These are phyloP conservation scores for Ganoderma resinaceum DNA, from an alignment of 1,284 basidiomycete genomes.

Conservation along the genomic window DNA sequence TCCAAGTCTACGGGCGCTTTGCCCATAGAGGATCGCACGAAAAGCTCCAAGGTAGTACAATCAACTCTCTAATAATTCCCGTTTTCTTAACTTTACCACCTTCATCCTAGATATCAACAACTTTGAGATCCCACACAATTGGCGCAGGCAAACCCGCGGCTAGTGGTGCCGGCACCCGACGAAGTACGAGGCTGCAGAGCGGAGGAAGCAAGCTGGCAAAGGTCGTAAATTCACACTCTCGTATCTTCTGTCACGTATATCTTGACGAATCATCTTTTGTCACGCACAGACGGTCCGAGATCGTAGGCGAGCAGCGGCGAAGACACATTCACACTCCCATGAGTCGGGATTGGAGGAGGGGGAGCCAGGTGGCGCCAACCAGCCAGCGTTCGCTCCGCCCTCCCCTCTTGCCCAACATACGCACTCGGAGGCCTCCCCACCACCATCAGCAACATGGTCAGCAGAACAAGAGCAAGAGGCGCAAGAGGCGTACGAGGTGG, in stretches of 20 bases:
- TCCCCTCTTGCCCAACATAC: constrained; percentile 66
- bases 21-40: constrained; percentile 66
- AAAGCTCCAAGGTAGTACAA: constrained; percentile 79
- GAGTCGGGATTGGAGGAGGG: constrained; percentile 76
- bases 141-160: constrained; percentile 55
- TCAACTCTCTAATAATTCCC: constrained; percentile 80
- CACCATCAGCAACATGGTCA: constrained; percentile 63
- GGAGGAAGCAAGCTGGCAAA: constrained; percentile 53
- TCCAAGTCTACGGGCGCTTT: constrained; percentile 55
- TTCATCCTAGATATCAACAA: constrained; percentile 69
- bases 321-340: constrained; percentile 54
- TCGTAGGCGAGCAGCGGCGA: constrained; percentile 54
- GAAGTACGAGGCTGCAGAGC: constrained; percentile 72
- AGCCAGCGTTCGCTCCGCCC: constrained; percentile 46
- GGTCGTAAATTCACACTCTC: constrained; percentile 12
- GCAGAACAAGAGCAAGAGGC: constrained; percentile 67
- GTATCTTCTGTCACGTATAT: not conserved
- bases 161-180: constrained; percentile 53
- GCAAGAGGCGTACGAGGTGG: constrained; percentile 73
- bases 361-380: constrained; percentile 54
- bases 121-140: constrained; percentile 53
- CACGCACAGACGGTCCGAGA: constrained; percentile 48
- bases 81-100: constrained; percentile 82
- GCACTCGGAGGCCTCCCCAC: constrained; percentile 56
- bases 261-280: constrained; percentile 11